These are phyloP conservation scores for Paracoccidioides brasiliensis DNA, from an alignment of 2,329 filamentous ascomycete genomes.

Conservation along the genomic window DNA sequence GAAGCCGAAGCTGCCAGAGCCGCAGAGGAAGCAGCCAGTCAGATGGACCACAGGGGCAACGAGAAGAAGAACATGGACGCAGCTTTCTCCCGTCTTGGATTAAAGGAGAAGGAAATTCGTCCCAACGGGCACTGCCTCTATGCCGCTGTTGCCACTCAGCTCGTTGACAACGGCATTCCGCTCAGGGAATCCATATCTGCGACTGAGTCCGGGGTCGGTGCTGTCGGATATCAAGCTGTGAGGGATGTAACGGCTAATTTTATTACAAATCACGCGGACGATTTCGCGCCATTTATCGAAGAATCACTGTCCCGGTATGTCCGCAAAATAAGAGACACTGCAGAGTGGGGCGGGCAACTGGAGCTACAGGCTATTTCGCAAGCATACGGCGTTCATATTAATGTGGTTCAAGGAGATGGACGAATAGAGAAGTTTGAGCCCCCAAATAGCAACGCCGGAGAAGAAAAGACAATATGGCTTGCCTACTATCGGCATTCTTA, in stretches of 20 bases:
- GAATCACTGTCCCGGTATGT: slow-evolving; percentile 64
- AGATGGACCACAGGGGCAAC: slow-evolving; percentile 57
- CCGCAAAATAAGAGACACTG: slow-evolving; percentile 66
- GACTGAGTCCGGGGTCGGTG: slow-evolving; percentile 21
- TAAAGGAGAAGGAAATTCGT: slow-evolving; percentile 65
- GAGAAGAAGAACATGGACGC: slow-evolving; percentile 60
- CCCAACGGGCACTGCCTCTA: slow-evolving; percentile 95
- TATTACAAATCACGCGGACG: slow-evolving; percentile 59
- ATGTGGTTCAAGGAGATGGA: slow-evolving; percentile 71
- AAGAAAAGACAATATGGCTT: slow-evolving; percentile 56
- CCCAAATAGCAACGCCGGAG: slow-evolving; percentile 31
- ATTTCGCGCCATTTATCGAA: slow-evolving; percentile 79
- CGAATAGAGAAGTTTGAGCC: slow-evolving; percentile 61
- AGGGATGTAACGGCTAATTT: slow-evolving; percentile 61
- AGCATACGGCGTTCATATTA: slow-evolving; percentile 66
- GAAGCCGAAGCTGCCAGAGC: slow-evolving; percentile 56
- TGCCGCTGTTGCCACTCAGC: slow-evolving; percentile 76
- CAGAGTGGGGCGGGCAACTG: slow-evolving; percentile 91
- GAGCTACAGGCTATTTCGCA: slow-evolving; percentile 76
- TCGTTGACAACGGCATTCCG: slow-evolving; percentile 38
- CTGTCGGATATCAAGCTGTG: slow-evolving; percentile 50
- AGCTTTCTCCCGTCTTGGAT: slow-evolving; percentile 48
- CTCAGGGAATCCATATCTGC: slow-evolving; percentile 23
- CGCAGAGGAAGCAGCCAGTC: slow-evolving; percentile 57
- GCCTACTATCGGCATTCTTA: slow-evolving; percentile 93